Conservation (phyloP, 169 alveolate genomes). For the Cryptosporidium tyzzeri region DNA sequence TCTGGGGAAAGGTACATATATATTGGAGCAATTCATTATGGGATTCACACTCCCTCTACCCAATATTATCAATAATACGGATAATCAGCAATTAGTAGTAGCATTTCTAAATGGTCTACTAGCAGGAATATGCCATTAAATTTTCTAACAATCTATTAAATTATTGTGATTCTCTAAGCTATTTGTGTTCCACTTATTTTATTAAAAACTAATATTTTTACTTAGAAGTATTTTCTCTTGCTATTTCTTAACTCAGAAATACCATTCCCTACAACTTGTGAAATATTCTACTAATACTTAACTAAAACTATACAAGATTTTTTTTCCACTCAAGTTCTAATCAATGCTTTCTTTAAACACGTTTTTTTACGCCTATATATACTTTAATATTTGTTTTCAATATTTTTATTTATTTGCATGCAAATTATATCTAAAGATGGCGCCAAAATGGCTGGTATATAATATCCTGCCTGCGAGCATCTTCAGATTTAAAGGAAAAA, state of each 20-base stretch:
- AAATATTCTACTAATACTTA: too few species aligned
- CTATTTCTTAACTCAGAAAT: too few species aligned
- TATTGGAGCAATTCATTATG: constrained; percentile 3
- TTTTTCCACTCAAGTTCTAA: background rate
- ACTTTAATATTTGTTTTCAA: background rate
- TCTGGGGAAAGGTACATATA: background rate
- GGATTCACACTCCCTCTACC: background rate
- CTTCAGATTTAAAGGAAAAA: background rate
- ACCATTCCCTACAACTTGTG: too few species aligned
- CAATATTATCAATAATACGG: background rate
- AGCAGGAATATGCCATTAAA: background rate
- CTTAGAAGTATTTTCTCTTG: too few species aligned
- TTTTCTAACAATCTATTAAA: background rate
- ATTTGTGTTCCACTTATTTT: too few species aligned
- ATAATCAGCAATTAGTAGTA: background rate
- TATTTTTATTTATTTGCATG: background rate
- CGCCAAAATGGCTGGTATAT: background rate
- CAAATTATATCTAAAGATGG: background rate
- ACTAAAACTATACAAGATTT: too few species aligned
- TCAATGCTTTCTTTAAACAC: too few species aligned
- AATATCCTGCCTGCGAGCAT: constrained; percentile 13
- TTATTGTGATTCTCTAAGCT: background rate
- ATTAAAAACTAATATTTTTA: too few species aligned
- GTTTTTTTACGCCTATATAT: too few species aligned
- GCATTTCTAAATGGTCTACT: background rate